Evolutionary conservation across 257 asterid species (phyloP).

Genomic region (Haberlea rhodopensis): DNA sequence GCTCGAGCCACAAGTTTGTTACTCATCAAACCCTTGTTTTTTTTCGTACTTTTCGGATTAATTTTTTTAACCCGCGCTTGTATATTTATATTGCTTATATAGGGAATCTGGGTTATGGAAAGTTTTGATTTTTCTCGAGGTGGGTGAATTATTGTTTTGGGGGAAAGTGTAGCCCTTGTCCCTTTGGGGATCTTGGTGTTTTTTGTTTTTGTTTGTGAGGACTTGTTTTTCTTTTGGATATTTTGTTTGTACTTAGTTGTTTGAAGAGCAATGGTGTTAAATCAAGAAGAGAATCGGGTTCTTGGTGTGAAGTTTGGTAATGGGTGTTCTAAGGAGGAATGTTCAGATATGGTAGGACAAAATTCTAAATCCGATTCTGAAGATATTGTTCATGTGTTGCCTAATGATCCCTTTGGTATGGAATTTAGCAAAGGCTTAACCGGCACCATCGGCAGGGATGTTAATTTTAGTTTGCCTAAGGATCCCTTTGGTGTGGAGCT

Average conservation of each 20-base stretch:
- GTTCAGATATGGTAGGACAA: not conserved
- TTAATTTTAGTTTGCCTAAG: no score
- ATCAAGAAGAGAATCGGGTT: slow-evolving; percentile 32
- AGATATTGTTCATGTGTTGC: slow-evolving; percentile 50
- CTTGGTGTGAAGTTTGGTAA: slow-evolving; percentile 29
- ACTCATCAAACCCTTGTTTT: slow-evolving; percentile 8
- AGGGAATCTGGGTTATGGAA: slow-evolving; percentile 11
- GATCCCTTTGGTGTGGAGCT: no score
- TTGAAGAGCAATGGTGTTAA: slow-evolving; percentile 38
- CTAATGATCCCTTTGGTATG: no score
- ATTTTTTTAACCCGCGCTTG: slow-evolving; percentile 9
- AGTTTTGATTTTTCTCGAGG: slow-evolving; percentile 18
- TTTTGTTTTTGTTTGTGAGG: slow-evolving; percentile 12
- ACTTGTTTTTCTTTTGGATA: slow-evolving; percentile 16
- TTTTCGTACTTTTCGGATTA: slow-evolving; percentile 8
- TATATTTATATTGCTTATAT: not conserved
- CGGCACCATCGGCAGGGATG: no score
- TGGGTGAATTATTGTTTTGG: not conserved
- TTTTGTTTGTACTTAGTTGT: no score
- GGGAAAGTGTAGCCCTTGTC: slow-evolving; percentile 17
- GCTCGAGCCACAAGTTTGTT: slow-evolving; percentile 12
- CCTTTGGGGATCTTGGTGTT: slow-evolving; percentile 2
- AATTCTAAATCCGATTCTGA: slow-evolving; percentile 34
- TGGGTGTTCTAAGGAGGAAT: no score
- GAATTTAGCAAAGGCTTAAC: no score